A percentile compares a stretch with the other conserved stretches of the same genome.
phyloP scores from a whole-genome alignment of 768 basidiomycete genomes.

The Rhizopogon rudus region DNA sequence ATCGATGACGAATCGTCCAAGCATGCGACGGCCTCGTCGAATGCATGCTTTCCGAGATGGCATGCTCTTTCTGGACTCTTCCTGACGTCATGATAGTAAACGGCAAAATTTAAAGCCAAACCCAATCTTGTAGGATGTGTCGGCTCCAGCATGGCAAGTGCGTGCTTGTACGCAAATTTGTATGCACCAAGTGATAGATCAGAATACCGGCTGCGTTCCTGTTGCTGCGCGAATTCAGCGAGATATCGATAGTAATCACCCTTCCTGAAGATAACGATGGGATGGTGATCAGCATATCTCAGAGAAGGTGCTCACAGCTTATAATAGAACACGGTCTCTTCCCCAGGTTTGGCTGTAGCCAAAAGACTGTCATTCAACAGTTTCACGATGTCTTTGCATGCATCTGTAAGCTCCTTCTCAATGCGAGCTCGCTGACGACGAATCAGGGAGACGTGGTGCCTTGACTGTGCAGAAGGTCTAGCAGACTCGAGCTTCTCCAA shows the following conservation, averaged over 20 bases:
- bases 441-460: conserved; percentile 57
- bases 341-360: conserved; percentile 63
- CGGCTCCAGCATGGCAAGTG: conserved; percentile 63
- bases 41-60: conserved; percentile 86
- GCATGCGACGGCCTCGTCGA: conserved; percentile 82
- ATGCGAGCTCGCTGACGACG: conserved; percentile 70
- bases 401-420: conserved; percentile 68
- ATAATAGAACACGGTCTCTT: conserved; percentile 85
- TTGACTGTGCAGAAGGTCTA: conserved; percentile 26
- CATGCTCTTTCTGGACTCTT: conserved; percentile 84
- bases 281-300: conserved; percentile 8
- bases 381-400: conserved; percentile 75
- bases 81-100: conserved; percentile 86
- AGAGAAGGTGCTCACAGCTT: conserved; percentile 57
- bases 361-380: conserved; percentile 59
- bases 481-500: conserved; percentile 58
- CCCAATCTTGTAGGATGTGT: conserved; percentile 87
- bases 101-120: conserved; percentile 89
- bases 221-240: conserved; percentile 75
- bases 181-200: conserved; percentile 79
- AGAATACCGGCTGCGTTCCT: conserved; percentile 63
- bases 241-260: conserved; percentile 92
- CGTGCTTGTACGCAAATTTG: conserved; percentile 83
- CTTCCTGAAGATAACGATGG: conserved; percentile 44
- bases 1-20: conserved; percentile 39